Percentiles rank a stretch among this genome's conserved stretches.
These are phyloP conservation scores for Chlorokybus atmophyticus DNA, from an alignment of 139 green algal species.

Conservation along the genomic window DNA sequence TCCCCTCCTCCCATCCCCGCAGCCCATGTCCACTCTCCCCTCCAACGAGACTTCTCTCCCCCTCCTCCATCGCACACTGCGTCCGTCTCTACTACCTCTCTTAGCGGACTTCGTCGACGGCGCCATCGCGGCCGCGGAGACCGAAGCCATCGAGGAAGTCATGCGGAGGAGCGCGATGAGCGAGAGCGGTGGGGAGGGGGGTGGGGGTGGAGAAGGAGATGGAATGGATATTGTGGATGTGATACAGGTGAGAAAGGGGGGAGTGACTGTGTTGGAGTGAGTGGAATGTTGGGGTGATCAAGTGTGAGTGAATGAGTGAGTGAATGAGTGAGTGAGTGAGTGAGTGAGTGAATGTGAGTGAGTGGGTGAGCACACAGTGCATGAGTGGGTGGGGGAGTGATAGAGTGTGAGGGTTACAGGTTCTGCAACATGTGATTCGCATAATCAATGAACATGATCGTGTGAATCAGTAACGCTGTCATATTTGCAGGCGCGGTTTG, in stretches of 20 bases:
- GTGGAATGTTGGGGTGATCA: no score
- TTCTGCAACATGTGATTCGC: background rate
- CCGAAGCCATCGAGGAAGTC: background rate
- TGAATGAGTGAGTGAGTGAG: background rate
- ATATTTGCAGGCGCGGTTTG: background rate
- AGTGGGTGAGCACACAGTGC: background rate
- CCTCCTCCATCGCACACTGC: no score
- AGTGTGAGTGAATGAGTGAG: no score
- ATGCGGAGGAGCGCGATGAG: background rate
- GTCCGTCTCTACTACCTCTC: background rate
- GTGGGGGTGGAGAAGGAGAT: background rate
- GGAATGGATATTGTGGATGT: background rate
- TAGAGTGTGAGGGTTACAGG: background rate
- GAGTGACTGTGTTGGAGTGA: background rate
- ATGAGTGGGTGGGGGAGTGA: background rate
- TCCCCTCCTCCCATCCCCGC: no score
- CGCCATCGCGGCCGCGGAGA: background rate
- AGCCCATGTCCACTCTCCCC: no score
- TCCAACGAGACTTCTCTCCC: no score
- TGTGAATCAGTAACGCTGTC: background rate
- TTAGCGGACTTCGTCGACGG: background rate
- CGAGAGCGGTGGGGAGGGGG: background rate
- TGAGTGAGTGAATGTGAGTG: no score
- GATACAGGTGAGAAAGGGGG: background rate
- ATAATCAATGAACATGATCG: background rate